A percentile compares a stretch with the other conserved stretches of the same genome.
Conservation (phyloP, 2,329 filamentous ascomycete genomes). For the Rutstroemia sydowiana region DNA sequence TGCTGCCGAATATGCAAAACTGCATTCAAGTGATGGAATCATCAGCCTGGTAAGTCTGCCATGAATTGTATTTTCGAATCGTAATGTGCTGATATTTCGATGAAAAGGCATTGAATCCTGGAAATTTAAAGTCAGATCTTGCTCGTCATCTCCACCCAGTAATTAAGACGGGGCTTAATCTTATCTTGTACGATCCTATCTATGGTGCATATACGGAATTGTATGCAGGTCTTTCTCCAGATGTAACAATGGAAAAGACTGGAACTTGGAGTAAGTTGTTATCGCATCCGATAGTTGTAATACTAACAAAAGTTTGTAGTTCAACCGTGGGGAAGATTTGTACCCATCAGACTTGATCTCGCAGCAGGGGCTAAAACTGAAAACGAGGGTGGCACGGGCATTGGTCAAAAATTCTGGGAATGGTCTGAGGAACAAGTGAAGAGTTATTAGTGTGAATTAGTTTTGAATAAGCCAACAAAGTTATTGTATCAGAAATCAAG, state of each 20-base stretch:
- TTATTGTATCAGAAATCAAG: too few species aligned
- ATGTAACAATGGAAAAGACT: conserved; percentile 22
- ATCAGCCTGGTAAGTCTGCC: conserved; percentile 21
- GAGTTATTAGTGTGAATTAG: not conserved
- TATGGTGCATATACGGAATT: conserved; percentile 28
- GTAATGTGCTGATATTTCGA: too few species aligned
- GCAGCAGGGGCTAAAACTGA: conserved; percentile 27
- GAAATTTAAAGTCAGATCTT: conserved; percentile 24
- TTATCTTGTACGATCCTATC: conserved; percentile 18
- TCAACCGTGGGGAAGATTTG: conserved; percentile 40
- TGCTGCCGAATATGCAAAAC: conserved; percentile 20
- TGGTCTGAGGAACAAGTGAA: conserved; percentile 34
- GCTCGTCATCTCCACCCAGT: conserved; percentile 4
- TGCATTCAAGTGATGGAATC: conserved; percentile 15
- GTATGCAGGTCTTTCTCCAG: conserved; percentile 24
- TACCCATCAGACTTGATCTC: conserved; percentile 30
- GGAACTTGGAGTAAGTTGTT: conserved; percentile 23
- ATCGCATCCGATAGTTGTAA: not conserved
- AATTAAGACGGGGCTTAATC: conserved; percentile 3
- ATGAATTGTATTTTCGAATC: too few species aligned
- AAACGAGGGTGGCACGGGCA: conserved; percentile 33
- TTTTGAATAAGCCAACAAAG: too few species aligned
- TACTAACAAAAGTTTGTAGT: conserved; percentile 23
- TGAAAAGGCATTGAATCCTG: conserved; percentile 25
- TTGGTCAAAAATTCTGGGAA: conserved; percentile 36